Conservation (phyloP, 2,329 filamentous ascomycete genomes). For the Neonectria ditissima region DNA sequence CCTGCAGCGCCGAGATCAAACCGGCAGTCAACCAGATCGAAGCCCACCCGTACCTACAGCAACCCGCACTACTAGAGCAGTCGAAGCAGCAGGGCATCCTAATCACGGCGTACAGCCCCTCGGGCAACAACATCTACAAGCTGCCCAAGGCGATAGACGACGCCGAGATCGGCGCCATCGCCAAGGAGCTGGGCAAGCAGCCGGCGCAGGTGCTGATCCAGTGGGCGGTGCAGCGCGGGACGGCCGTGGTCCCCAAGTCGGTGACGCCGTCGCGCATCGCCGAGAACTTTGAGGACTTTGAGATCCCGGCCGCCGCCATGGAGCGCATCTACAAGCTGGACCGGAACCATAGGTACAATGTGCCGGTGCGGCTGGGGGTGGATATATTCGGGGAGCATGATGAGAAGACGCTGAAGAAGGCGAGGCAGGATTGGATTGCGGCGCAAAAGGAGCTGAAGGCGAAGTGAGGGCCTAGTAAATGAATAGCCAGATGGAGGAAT, state of each 20-base stretch:
- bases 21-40: slow-evolving; percentile 64
- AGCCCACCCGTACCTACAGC: slow-evolving; percentile 64
- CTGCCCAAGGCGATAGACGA: slow-evolving; percentile 62
- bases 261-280: slow-evolving; percentile 64
- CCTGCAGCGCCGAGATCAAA: slow-evolving; percentile 59
- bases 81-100: slow-evolving; percentile 61
- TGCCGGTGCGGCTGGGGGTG: slow-evolving; percentile 24
- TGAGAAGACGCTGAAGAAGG: slow-evolving; percentile 19
- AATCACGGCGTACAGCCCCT: slow-evolving; percentile 73
- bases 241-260: slow-evolving; percentile 65
- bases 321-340: slow-evolving; percentile 24
- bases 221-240: slow-evolving; percentile 66
- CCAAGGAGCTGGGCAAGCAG: slow-evolving; percentile 60
- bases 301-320: slow-evolving; percentile 18
- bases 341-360: slow-evolving; percentile 28
- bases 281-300: slow-evolving; percentile 54
- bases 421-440: slow-evolving; percentile 25
- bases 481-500: neutral
- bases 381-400: slow-evolving; percentile 31
- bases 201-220: slow-evolving; percentile 63
- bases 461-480: neutral
- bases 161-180: slow-evolving; percentile 60
- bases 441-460: slow-evolving; percentile 23
- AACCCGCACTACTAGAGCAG: slow-evolving; percentile 64
- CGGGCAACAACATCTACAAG: slow-evolving; percentile 64